Evolutionary conservation across 2,329 filamentous ascomycete species (phyloP).

Genomic region (Alternaria dauci): DNA sequence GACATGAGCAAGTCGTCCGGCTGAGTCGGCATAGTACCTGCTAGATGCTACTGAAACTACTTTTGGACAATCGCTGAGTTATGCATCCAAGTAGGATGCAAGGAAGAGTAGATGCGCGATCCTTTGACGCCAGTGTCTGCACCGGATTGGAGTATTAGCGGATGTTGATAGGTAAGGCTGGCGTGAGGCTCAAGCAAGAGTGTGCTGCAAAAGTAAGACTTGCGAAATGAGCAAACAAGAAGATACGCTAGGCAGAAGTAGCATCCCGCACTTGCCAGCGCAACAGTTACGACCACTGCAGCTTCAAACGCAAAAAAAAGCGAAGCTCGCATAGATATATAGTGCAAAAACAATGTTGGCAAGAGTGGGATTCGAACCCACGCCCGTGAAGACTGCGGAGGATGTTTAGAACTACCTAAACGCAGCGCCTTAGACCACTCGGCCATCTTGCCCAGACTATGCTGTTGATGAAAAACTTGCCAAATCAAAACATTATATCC

Average conservation of each 20-base stretch:
- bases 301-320: no score
- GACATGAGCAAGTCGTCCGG: conserved; percentile 40
- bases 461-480: no score
- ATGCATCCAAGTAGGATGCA: neutral
- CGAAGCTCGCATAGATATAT: no score
- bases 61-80: neutral
- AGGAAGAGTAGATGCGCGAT: neutral
- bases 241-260: neutral
- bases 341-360: conserved; percentile 12
- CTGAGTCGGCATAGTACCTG: conserved; percentile 28
- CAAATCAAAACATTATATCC: no score
- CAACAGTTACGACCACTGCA: no score
- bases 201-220: neutral
- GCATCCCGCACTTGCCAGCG: no score
- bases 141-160: neutral
- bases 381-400: conserved; percentile 36
- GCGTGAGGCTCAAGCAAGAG: neutral
- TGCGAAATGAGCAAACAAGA: neutral
- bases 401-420: conserved; percentile 35
- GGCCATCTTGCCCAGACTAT: no score
- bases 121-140: neutral
- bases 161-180: neutral
- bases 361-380: conserved; percentile 39
- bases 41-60: neutral
- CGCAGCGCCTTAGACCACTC: conserved; percentile 28